A percentile compares a stretch with the other conserved stretches of the same genome.
Evolutionary conservation across 768 basidiomycete genomes (phyloP).

Genomic region (Gelatoporia subvermispora): DNA sequence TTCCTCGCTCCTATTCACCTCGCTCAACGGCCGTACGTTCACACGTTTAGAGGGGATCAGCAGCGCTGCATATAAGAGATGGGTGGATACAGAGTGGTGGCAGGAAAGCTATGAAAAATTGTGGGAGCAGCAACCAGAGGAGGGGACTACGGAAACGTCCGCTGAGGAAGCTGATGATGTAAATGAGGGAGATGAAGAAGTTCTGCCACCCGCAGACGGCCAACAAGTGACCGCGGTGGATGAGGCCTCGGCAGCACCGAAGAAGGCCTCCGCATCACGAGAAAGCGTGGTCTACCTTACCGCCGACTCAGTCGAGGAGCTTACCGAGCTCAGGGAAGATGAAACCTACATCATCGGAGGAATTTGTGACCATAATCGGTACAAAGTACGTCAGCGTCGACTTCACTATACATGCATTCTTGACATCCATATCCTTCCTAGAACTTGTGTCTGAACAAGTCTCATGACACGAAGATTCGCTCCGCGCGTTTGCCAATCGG

Average conservation of each 20-base stretch:
- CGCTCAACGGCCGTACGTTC: conserved; percentile 67
- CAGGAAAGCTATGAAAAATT: conserved; percentile 64
- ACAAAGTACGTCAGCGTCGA: conserved; percentile 58
- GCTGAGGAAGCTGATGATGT: conserved; percentile 4
- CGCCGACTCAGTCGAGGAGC: conserved; percentile 85
- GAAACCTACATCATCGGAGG: conserved; percentile 96
- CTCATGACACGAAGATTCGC: conserved; percentile 63
- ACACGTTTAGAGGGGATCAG: conserved; percentile 59
- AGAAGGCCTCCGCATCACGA: conserved; percentile 11
- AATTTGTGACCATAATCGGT: conserved; percentile 92
- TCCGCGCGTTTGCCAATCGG: conserved; percentile 93
- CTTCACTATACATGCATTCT: background rate
- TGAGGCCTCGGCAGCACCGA: background rate
- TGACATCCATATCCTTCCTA: conserved; percentile 29
- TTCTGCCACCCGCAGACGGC: background rate
- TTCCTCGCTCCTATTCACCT: conserved; percentile 69
- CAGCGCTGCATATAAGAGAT: conserved; percentile 69
- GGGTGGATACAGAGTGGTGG: conserved; percentile 85
- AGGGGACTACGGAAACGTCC: background rate
- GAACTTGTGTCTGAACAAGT: conserved; percentile 89
- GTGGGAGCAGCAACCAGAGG: conserved; percentile 37
- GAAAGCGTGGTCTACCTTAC: conserved; percentile 84
- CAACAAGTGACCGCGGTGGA: conserved; percentile 4
- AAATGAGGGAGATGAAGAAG: background rate
- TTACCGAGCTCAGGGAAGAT: conserved; percentile 74